Base-by-base conservation (phyloP, 345 rosid genomes). In the Aethionema arabicum region DNA sequence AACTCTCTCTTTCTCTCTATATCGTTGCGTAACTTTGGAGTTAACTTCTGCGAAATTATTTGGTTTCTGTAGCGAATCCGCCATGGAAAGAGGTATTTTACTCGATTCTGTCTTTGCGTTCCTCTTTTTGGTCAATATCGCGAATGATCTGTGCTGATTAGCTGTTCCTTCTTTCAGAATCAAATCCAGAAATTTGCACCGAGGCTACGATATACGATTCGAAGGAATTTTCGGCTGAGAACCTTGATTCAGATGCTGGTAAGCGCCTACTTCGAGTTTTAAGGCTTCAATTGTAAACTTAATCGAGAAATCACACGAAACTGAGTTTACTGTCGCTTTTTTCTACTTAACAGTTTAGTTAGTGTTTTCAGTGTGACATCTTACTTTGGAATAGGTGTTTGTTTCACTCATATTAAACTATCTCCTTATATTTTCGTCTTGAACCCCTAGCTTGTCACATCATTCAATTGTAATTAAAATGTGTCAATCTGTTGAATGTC, bases 81-180 rank as follows among this genome's bases (percentile, higher is more conserved):
- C 72, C 51, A 80, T 77, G 81, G 76, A 63, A 32, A 71, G 71
- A 64, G 75, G 75, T 71, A 63, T 0, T 52, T 8, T 21, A 6
- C 11, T 51, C 40, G 33, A 38, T 57, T 67, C 11, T 39, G 14
- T 40, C 5, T 8, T 30, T 43, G 56, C 21, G 31, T 66, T 8
- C 67, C 65, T 66, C 57, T 21, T 21, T 21, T 21, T 52, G 14
- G 27, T 21, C 27, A 21, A 21, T 21, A 21, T 21, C 27, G 27
- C 27, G 27, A 21, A 21, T 21, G 27, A 21, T 21, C 27, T 21
- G 2, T 21, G 27, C 2, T 21, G 1, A 21, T 21, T 1, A 21
- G 27, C 27, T 21, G 27, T 21, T 21, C 27, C 27, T 21, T 35
- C 48, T 42, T 56, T 63, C n/a, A 37, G 27, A 38, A 65, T 65